Base-by-base conservation (phyloP, 2,329 filamentous ascomycete genomes). In the Sarocladiaceae sp. region DNA sequence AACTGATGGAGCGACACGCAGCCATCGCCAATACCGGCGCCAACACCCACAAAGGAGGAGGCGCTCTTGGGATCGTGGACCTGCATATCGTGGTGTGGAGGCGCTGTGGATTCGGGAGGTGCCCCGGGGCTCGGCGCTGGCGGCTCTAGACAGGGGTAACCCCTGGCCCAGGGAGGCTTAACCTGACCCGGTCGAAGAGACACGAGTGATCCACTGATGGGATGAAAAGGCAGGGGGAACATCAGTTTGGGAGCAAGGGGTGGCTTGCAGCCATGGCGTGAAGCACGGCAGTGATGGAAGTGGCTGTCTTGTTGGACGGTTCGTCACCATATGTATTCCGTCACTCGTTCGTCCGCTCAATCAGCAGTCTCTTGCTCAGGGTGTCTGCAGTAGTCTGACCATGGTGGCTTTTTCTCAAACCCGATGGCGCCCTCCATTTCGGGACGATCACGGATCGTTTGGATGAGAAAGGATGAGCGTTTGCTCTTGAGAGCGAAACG, bases 141-240 rank as follows among this genome's bases (percentile, higher is more conserved):
- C 40, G 40, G 44, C 44, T 48, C 44, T 48, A 48, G 26, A 48
- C 44, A 48, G 28, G 44, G 44, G 28, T 33, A 33, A 15, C 26
- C 44, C 44, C 44, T 33, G 25, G 5, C 26, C 44, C 4, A 48
- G 28, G 44, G 44, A 48, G 44, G 26, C 17, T 48, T 31, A 12
- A 31, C 26, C 26, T 8, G 22, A 33, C 28, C 44, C 22, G 22
- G 44, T 7, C 13, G 22, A 48, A 4, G 44, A 33, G 8, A 37
- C 22, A n/a, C 20, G n/a, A 44, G n/a, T 22, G 26, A 48, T 22
- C 28, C n/a, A 48, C 44, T 33, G n/a, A 31, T 28, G 33, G 25
- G 26, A 25, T 31, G 6, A 33, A n/a, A 29, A 28, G 23, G 40
- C 25, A 46, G 40, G 40, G 40, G n/a, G 25, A 28, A 25, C 40